Evolutionary conservation across 1,284 basidiomycete species (phyloP).

Genomic region (Cystobasidium sp.): DNA sequence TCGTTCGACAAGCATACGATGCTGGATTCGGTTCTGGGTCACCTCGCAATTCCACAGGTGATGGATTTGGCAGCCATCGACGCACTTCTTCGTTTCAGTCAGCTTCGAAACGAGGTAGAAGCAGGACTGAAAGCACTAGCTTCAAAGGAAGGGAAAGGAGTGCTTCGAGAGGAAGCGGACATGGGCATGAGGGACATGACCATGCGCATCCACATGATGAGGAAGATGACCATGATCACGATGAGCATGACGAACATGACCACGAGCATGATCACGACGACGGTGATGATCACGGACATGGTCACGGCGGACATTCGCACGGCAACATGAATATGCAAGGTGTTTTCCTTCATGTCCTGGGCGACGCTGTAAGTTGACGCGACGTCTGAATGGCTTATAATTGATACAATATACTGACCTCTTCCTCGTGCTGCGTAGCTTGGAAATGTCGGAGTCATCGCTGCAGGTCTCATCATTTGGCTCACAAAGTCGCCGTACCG

Average conservation of each 20-base stretch:
- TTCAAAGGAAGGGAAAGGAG: conserved; percentile 14
- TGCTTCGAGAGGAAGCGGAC: conserved; percentile 50
- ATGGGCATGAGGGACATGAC: conserved; percentile 51
- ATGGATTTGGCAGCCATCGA: conserved; percentile 28
- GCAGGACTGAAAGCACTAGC: conserved; percentile 10
- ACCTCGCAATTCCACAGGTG: conserved; percentile 21
- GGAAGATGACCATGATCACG: conserved; percentile 33
- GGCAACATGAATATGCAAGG: conserved; percentile 98
- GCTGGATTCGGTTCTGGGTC: conserved; percentile 47
- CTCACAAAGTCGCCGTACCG: conserved; percentile 70
- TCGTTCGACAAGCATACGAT: conserved; percentile 50
- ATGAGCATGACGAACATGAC: conserved; percentile 50
- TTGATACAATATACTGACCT: not conserved
- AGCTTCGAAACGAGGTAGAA: conserved; percentile 3
- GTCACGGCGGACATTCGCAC: conserved; percentile 52
- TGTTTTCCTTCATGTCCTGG: conserved; percentile 89
- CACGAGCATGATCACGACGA: conserved; percentile 51
- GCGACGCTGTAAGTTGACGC: conserved; percentile 72
- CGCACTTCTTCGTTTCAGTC: conserved; percentile 16
- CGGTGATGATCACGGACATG: conserved; percentile 45
- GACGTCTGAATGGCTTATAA: not conserved
- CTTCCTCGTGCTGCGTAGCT: conserved; percentile 57
- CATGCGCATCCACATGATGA: conserved; percentile 54
- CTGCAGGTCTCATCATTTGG: conserved; percentile 92
- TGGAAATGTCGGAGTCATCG: conserved; percentile 96